Base-by-base conservation (phyloP, 2,329 filamentous ascomycete genomes). In the Samsoniella hepiali region DNA sequence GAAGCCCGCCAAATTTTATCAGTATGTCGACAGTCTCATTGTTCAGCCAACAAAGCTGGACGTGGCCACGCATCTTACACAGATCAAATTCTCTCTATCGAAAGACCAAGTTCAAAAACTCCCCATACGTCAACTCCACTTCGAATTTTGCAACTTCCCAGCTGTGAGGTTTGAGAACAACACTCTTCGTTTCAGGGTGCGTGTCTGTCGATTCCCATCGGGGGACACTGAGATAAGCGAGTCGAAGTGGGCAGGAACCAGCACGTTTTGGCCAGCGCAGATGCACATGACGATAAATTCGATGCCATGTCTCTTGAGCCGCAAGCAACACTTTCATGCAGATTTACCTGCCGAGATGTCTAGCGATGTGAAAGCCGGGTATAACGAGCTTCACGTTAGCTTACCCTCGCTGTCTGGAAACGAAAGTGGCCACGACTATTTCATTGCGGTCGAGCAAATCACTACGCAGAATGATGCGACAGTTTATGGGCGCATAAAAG, bases 251-350 rank as follows among this genome's bases (percentile, higher is more conserved):
- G 32, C 22, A 13, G 2, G 6, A n/a, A 10, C 38, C n/a, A 53
- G 38, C 13, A 36, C 38, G 11, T 54, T 59, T 27, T 63, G 62
- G 62, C 62, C 62, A 17, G 45, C 54, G 11, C 36, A 45, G 9
- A 36, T 63, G 22, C 47, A 58, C 5, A 17, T 59, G 2, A 31
- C 22, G 17, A 38, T 63, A n/a, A 63, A 63, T 29, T 29, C 17
- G 2, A 45, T 36, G 31, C 38, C 62, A n/a, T 59, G 47, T 29
- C 17, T 49, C 13, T 22, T 63, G 54, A 58, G 55, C 15, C 54
- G 62, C 42, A 63, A 59, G 17, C 54, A 58, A 36, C 62, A 63
- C 29, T 63, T 63, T n/a, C 62, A 47, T n/a, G 15, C 38, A 11
- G 62, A 63, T 40, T 32, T 63, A 6, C 55, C 62, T 3, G 47